Conservation (phyloP, 352 stramenopile genomes). For the Globisporangium cederbergense region DNA sequence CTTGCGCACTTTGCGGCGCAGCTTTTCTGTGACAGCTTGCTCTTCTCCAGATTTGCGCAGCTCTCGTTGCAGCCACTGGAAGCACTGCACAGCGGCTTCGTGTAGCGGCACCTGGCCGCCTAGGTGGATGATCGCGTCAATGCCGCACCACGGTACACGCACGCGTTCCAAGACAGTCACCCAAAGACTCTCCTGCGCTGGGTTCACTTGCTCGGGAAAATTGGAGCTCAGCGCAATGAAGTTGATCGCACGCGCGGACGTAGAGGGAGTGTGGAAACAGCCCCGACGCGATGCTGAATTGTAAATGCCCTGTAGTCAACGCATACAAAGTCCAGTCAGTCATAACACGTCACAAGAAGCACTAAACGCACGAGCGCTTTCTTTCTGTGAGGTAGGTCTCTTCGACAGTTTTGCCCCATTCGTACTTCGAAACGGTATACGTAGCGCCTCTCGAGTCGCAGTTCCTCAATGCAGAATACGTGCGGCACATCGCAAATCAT, state of each 20-base stretch:
- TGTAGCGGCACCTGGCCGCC: slow-evolving; percentile 75
- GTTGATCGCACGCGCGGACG: slow-evolving; percentile 25
- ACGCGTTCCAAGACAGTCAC: slow-evolving; percentile 39
- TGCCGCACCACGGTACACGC: slow-evolving; percentile 55
- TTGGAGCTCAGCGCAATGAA: slow-evolving; percentile 67
- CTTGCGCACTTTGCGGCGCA: slow-evolving; percentile 39
- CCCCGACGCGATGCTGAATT: slow-evolving; percentile 47
- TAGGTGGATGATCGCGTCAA: slow-evolving; percentile 70
- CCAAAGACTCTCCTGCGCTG: slow-evolving; percentile 58
- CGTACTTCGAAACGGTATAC: slow-evolving; percentile 63
- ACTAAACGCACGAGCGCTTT: not conserved
- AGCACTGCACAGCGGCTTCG: slow-evolving; percentile 58
- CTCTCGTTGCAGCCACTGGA: slow-evolving; percentile 50
- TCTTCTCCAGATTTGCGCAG: slow-evolving; percentile 13
- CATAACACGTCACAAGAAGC: not conserved
- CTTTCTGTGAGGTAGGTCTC: not conserved
- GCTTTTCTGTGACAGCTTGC: slow-evolving; percentile 5
- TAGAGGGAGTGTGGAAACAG: slow-evolving; percentile 56
- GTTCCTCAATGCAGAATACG: slow-evolving; percentile 42
- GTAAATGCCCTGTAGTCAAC: slow-evolving; percentile 37
- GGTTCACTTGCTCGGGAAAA: slow-evolving; percentile 61
- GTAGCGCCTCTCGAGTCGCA: slow-evolving; percentile 57
- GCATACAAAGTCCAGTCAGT: not conserved
- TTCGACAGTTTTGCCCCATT: not conserved
- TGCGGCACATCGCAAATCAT: slow-evolving; percentile 31